A percentile compares a stretch with the other conserved stretches of the same genome.
Conservation (phyloP, 2,329 filamentous ascomycete genomes). For the Penicillium sumatraense region DNA sequence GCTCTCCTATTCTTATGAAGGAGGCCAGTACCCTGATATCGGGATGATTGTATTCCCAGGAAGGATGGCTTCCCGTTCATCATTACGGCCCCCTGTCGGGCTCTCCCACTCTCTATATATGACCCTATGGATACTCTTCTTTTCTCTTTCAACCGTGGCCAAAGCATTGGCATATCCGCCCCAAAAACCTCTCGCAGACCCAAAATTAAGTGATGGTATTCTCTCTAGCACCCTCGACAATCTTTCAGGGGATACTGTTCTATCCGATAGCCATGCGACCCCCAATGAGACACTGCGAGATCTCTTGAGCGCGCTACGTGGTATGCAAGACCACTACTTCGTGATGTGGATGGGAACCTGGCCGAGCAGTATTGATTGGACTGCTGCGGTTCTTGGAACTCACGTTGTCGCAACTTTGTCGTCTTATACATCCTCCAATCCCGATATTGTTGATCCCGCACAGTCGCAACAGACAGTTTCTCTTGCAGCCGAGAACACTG, state of each 20-base stretch:
- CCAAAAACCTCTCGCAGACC: conserved; percentile 28
- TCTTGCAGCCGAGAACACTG: conserved; percentile 71
- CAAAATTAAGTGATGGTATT: conserved; percentile 4
- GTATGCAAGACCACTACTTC: conserved; percentile 81
- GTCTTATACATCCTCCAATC: conserved; percentile 66
- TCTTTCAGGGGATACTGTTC: conserved; percentile 10
- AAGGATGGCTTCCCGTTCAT: conserved; percentile 23
- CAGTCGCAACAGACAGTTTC: conserved; percentile 29
- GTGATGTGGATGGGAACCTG: conserved; percentile 77
- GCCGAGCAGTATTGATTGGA: conserved; percentile 92
- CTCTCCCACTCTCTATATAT: conserved; percentile 18
- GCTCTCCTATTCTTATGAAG: conserved; percentile 22
- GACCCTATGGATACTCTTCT: conserved; percentile 28
- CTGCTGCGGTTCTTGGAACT: conserved; percentile 80
- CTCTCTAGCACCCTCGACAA: conserved; percentile 4
- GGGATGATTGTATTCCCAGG: conserved; percentile 6
- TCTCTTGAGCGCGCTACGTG: conserved; percentile 68
- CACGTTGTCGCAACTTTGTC: conserved; percentile 74
- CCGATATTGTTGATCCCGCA: conserved; percentile 40
- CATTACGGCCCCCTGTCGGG: conserved; percentile 12
- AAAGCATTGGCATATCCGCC: conserved; percentile 37
- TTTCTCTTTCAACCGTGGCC: conserved; percentile 23
- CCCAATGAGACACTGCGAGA: conserved; percentile 38
- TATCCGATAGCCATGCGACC: conserved; percentile 9
- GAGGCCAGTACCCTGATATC: conserved; percentile 2